phyloP scores from a whole-genome alignment of 257 asterid genomes.

The Coffea eugenioides region DNA sequence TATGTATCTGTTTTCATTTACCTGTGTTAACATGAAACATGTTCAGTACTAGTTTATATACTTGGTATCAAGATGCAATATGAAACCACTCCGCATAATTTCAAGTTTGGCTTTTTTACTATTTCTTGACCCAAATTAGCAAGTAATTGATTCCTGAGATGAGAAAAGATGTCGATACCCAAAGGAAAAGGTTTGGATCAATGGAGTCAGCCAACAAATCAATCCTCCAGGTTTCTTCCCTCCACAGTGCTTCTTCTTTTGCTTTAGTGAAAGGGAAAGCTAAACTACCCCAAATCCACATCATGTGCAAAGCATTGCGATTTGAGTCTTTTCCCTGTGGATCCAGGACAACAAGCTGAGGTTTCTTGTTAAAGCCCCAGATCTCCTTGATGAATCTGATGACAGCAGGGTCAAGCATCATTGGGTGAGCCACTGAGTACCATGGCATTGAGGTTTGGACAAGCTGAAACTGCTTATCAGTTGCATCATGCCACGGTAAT shows the following conservation, averaged over 20 bases:
- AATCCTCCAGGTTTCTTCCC: conserved; percentile 60
- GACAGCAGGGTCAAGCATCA: conserved; percentile 55
- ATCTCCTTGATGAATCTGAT: conserved; percentile 51
- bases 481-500: conserved; percentile 17
- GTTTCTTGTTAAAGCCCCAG: conserved; percentile 62
- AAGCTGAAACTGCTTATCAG: conserved; percentile 36
- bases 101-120: not conserved
- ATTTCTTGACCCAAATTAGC: not conserved
- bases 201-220: conserved; percentile 60
- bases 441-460: conserved; percentile 72
- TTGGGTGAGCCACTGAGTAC: conserved; percentile 75
- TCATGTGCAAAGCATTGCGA: conserved; percentile 74
- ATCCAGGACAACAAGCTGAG: conserved; percentile 75
- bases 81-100: not conserved
- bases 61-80: not conserved
- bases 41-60: not conserved
- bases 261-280: conserved; percentile 77
- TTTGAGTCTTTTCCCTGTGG: conserved; percentile 74
- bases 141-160: not conserved
- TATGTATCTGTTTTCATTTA: conserved; percentile 48
- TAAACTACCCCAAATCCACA: conserved; percentile 88
- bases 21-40: conserved; percentile 28
- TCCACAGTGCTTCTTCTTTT: conserved; percentile 69
- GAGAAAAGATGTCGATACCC: conserved; percentile 45
- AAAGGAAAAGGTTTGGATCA: conserved; percentile 49